Evolutionary conservation across 371 early-diverging fungal species (phyloP).

Genomic region (Mortierella sp.): DNA sequence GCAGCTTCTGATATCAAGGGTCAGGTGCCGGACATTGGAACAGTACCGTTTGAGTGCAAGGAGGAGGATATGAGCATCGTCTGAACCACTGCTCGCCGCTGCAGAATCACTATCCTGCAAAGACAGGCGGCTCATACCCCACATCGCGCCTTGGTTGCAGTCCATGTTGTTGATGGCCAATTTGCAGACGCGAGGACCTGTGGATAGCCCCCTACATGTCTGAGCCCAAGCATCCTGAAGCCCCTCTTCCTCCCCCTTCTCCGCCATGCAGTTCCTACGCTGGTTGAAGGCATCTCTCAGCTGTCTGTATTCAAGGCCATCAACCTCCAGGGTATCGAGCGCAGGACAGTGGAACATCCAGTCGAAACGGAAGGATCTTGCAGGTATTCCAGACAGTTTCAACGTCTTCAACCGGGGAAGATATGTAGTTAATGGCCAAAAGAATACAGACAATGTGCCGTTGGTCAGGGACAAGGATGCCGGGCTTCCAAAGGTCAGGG

Average conservation of each 20-base stretch:
- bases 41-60: neutral
- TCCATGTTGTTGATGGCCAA: neutral
- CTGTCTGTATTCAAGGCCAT: conserved; percentile 9
- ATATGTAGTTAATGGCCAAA: neutral
- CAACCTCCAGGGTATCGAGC: conserved; percentile 4
- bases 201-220: too few relatives aligned
- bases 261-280: too few relatives aligned
- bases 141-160: neutral
- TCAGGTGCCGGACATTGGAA: neutral
- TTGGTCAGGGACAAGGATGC: too few relatives aligned
- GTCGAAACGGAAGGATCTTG: conserved; percentile 6
- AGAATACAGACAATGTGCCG: too few relatives aligned
- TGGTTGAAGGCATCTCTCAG: neutral
- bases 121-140: neutral
- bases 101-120: too few relatives aligned
- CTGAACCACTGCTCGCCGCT: too few relatives aligned
- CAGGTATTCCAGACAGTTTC: conserved; percentile 6
- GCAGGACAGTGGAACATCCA: conserved; percentile 11
- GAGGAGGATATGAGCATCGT: too few relatives aligned
- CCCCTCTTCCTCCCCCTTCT: too few relatives aligned
- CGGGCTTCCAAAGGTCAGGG: too few relatives aligned
- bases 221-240: too few relatives aligned
- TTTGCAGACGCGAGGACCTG: conserved; percentile 4
- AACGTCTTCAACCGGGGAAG: neutral
- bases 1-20: neutral